Base-by-base conservation (phyloP, 1,284 basidiomycete species). In the Cryptococcus sp. region DNA sequence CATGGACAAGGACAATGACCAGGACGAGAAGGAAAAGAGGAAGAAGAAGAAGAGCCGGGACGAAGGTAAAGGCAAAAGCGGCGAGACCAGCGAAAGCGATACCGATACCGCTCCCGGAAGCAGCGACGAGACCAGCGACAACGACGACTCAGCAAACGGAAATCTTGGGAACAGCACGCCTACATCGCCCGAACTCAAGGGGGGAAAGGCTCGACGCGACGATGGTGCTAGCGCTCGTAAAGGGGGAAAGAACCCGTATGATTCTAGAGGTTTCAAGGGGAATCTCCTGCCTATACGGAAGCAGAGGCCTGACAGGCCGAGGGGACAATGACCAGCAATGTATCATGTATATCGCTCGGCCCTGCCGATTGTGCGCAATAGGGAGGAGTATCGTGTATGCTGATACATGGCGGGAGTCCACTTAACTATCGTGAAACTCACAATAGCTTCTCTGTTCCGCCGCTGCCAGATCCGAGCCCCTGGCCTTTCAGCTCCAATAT, bases 381-480 rank as follows among this genome's bases (percentile, higher is more conserved):
- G 50, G 61, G 1, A 44, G 57, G 0, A 27, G 19, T 3, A 52
- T 61, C 7, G 57, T 50, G n/a, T 38, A 61, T 2, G 56, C 60
- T 22, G 46, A 66, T 17, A 68, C 67, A 54, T 70, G 69, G 69
- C 65, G 68, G 47, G 69, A 68, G 45, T 56, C 51, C 10, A 50
- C 31, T 6, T 19, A 23, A 4, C 35, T 54, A 15, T 47, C 27
- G n/a, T 27, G 20, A 25, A 17, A 31, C 41, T 56, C 47, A 66
- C 40, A 66, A 41, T 6, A 64, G 39, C 46, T 59, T 61, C 44
- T 66, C 65, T 23, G 27, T 49, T 1, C 59, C 62, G 11, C 35
- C 42, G 19, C 52, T 50, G 5, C 20, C 49, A 8, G 47, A 50
- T 3, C 62, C 65, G 16, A 61, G 15, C 15, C 60, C 62, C 23